Conservation (phyloP, 192 early-diverging fungal species). For the Entomortierella beljakovae region DNA sequence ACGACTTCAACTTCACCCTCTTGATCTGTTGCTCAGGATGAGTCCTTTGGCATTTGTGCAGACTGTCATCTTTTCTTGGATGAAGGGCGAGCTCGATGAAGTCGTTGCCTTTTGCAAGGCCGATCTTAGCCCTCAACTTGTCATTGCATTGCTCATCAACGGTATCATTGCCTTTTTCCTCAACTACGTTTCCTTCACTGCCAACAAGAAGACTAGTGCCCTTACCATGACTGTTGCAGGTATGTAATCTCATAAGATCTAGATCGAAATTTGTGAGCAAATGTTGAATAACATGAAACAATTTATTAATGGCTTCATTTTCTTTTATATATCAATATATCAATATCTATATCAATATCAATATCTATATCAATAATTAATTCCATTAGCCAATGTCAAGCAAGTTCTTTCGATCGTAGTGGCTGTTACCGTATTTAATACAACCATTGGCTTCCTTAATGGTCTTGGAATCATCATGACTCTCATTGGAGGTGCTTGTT, state of each 20-base stretch:
- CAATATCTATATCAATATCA: background rate
- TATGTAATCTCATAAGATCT: background rate
- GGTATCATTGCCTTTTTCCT: constrained; percentile 88
- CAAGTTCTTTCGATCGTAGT: constrained; percentile 77
- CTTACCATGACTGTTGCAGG: constrained; percentile 86
- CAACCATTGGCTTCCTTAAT: constrained; percentile 68
- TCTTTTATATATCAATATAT: background rate
- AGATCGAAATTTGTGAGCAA: background rate
- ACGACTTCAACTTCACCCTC: constrained; percentile 79
- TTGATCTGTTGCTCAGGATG: constrained; percentile 86
- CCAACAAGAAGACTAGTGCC: constrained; percentile 89
- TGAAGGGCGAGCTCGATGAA: constrained; percentile 72
- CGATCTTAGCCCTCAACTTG: constrained; percentile 55
- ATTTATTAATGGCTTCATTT: background rate
- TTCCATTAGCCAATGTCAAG: constrained; percentile 72
- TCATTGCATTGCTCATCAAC: constrained; percentile 75
- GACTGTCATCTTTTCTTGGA: constrained; percentile 70
- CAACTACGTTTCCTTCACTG: constrained; percentile 86
- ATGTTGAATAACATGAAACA: background rate
- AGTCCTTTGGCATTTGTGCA: constrained; percentile 82
- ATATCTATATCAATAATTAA: background rate
- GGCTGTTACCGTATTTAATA: constrained; percentile 69
- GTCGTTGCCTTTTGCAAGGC: constrained; percentile 55
- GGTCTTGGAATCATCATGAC: constrained; percentile 70
- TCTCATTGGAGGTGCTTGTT: constrained; percentile 67